phyloP scores from a whole-genome alignment of 805 yeast species.

The Kazachstania martiniae region DNA sequence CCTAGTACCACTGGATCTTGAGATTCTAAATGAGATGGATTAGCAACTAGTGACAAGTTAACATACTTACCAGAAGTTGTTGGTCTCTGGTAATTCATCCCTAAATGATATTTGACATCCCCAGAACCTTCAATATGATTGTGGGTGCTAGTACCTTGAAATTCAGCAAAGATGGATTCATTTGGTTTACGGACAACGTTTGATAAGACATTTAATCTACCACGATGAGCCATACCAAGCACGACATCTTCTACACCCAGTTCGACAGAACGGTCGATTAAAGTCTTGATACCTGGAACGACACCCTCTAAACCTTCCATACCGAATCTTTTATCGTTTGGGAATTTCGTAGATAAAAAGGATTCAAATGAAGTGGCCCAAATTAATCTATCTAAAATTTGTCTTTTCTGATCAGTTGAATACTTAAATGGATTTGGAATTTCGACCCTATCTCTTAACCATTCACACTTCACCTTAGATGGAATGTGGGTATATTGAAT shows the following conservation, averaged over 20 bases:
- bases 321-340: constrained; percentile 97
- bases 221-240: constrained; percentile 99
- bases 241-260: constrained; percentile 91
- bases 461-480: constrained; percentile 88
- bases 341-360: constrained; percentile 89
- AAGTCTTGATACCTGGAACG: constrained; percentile 92
- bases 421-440: constrained; percentile 80
- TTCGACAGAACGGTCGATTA: constrained; percentile 88
- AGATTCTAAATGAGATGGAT: constrained; percentile 98
- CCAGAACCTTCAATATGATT: constrained; percentile 85
- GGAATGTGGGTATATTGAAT: constrained; percentile 95
- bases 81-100: constrained; percentile 98
- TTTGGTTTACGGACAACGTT: constrained; percentile 98
- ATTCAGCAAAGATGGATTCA: constrained; percentile 94
- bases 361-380: constrained; percentile 95
- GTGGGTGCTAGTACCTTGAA: constrained; percentile 70
- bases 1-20: constrained; percentile 98
- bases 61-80: constrained; percentile 96
- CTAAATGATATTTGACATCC: constrained; percentile 97
- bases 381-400: constrained; percentile 88
- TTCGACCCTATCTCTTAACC: constrained; percentile 96
- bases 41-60: constrained; percentile 91
- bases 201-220: constrained; percentile 93
- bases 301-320: constrained; percentile 96
- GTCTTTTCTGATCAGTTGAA: constrained; percentile 84